Evolutionary conservation across 106 monocot genomes (phyloP).

Genomic region (Phalaenopsis aphrodite): DNA sequence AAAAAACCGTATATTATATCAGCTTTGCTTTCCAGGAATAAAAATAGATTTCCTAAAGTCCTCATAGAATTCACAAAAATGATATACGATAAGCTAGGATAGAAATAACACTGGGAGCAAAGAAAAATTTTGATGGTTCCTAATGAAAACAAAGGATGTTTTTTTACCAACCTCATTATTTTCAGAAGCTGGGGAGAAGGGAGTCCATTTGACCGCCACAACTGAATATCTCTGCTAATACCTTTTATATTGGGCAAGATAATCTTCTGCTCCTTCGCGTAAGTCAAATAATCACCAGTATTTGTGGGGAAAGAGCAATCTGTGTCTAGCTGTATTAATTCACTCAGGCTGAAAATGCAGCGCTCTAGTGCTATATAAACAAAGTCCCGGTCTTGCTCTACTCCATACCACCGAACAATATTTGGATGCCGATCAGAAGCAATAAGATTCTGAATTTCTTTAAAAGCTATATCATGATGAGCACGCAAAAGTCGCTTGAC

Average conservation of each 20-base stretch:
- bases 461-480: slow-evolving; percentile 81
- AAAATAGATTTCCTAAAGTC: neutral
- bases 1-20: neutral
- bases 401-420: slow-evolving; percentile 88
- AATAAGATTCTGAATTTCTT: slow-evolving; percentile 86
- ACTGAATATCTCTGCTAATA: slow-evolving; percentile 28
- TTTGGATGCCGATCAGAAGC: slow-evolving; percentile 90
- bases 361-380: slow-evolving; percentile 92
- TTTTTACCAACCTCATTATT: slow-evolving; percentile 72
- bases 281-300: slow-evolving; percentile 9
- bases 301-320: slow-evolving; percentile 18
- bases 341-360: slow-evolving; percentile 72
- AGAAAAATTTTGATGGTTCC: neutral
- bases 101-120: neutral
- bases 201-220: slow-evolving; percentile 74
- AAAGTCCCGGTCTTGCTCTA: slow-evolving; percentile 85
- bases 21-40: neutral
- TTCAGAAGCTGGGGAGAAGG: slow-evolving; percentile 76
- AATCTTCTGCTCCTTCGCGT: slow-evolving; percentile 10
- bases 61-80: neutral
- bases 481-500: slow-evolving; percentile 77
- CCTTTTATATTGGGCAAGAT: slow-evolving; percentile 14
- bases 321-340: slow-evolving; percentile 51
- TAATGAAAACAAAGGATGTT: slow-evolving; percentile 1
- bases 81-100: neutral